These are phyloP conservation scores for Sicyos edulis DNA, from an alignment of 306 rosid genomes.

Conservation along the genomic window DNA sequence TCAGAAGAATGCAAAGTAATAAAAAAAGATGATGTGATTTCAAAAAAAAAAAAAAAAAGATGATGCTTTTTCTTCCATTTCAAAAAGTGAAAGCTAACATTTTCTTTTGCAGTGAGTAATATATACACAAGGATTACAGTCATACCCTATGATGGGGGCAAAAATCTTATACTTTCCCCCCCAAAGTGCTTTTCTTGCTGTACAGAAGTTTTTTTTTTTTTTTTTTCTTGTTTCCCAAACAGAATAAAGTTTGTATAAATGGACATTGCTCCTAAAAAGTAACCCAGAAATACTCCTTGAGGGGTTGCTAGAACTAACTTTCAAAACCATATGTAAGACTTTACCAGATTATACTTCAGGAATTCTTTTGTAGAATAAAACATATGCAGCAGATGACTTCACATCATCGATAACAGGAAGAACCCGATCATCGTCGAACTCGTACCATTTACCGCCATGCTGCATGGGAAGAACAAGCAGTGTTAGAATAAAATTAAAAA, in stretches of 20 bases:
- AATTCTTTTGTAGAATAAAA: constrained; percentile 73
- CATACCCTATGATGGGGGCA: constrained; percentile 7
- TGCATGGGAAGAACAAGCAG: constrained; percentile 30
- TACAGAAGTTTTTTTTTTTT: constrained; percentile 1
- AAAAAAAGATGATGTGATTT: neutral
- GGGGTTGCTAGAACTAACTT: constrained; percentile 17
- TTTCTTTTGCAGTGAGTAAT: constrained; percentile 11
- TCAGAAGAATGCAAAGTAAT: neutral
- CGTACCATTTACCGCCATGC: constrained; percentile 61
- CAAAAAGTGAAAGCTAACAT: constrained; percentile 11
- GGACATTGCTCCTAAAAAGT: constrained; percentile 9
- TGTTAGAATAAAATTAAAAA: neutral
- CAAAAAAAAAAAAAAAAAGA: too few species aligned
- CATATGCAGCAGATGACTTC: constrained; percentile 71
- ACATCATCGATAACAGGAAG: constrained; percentile 36
- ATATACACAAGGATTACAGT: constrained; percentile 17
- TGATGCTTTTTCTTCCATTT: neutral
- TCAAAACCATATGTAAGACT: constrained; percentile 26
- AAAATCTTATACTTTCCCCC: constrained; percentile 13
- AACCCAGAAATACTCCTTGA: neutral
- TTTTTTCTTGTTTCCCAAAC: constrained; percentile 13
- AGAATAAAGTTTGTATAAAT: constrained; percentile 10
- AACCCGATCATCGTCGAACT: constrained; percentile 74
- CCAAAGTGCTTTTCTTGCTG: constrained; percentile 18
- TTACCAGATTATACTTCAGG: constrained; percentile 29